Evolutionary conservation across 1,139 yeast genomes (phyloP).

Genomic region (Sugiyamaella castrensis): DNA sequence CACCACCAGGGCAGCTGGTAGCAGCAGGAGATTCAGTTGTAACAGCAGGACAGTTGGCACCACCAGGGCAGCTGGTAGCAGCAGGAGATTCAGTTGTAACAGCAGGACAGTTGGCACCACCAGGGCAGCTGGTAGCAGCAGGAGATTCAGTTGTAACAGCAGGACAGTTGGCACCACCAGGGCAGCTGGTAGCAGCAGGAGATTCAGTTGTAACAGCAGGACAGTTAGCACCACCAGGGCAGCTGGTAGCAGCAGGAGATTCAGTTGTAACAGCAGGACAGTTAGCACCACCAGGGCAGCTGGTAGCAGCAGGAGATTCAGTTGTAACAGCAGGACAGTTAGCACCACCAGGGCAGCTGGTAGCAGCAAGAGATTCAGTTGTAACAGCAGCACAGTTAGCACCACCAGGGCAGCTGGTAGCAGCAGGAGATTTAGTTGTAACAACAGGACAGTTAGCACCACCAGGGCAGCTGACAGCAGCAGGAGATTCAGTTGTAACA

Average conservation of each 20-base stretch:
- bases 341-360: neutral
- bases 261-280: neutral
- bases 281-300: no score
- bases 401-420: slow-evolving; percentile 1
- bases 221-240: slow-evolving; percentile 14
- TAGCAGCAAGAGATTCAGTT: neutral
- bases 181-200: neutral
- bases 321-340: neutral
- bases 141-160: slow-evolving; percentile 13
- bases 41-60: neutral
- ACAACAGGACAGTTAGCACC: neutral
- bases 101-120: slow-evolving; percentile 8
- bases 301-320: neutral
- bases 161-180: no score
- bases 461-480: neutral
- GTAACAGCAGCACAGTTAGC: slow-evolving; percentile 10
- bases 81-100: slow-evolving; percentile 1
- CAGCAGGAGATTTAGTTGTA: neutral
- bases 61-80: no score
- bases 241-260: slow-evolving; percentile 18
- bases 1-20: no score
- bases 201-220: slow-evolving; percentile 2
- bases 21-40: no score
- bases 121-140: slow-evolving; percentile 7
- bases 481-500: neutral